Evolutionary conservation across 106 monocot genomes (phyloP), one percentile per base, ranked within the genome.

Genomic region (Dioscorea dumetorum): DNA sequence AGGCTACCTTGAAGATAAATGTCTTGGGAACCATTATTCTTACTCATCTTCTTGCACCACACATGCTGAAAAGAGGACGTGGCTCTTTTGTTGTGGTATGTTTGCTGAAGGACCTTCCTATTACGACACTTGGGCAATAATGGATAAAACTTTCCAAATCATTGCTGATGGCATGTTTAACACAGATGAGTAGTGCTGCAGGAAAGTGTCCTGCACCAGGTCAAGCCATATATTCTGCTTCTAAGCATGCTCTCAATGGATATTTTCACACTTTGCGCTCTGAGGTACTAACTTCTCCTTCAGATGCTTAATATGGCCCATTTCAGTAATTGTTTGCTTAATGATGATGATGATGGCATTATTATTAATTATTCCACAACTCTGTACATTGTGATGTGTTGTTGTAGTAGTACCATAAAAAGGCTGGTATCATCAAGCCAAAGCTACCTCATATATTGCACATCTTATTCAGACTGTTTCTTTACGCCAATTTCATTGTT

Each of bases 51-150:
- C 87, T 99, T 48, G 87, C 90, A 66, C 92, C 92, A 32, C 87
- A 57, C 70, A 99, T 99, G 99, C 48, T 99, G 62, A 75, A 87
- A 75, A 86, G 93, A 78, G 87, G 92, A 22, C 68, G 58, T 24
- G 92, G 99, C 22, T 90, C 92, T 79, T 99, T 99, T 84, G 57
- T 93, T 75, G 93, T 99, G 88, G 97, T 97, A 86, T 33, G 64
- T 28, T 53, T 32, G 28, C 12, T 24, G 32, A 32, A 1, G 48
- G 18, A 49, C 48, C 10, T 77, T 50, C 10, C 56, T 13, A 52
- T 51, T 51, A 7, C 50, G 48, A 50, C 51, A 17, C 4, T 59
- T 66, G 2, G n/a, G n/a, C 18, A 48, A 41, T 33, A 28, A 32
- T 9, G 10, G 41, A 41, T 41, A 5, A 41, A 5, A 58, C 33